A percentile compares a stretch with the other conserved stretches of the same genome.
These are phyloP conservation scores for Cyberlindnera amylophila DNA, from an alignment of 805 yeast genomes.

Conservation along the genomic window DNA sequence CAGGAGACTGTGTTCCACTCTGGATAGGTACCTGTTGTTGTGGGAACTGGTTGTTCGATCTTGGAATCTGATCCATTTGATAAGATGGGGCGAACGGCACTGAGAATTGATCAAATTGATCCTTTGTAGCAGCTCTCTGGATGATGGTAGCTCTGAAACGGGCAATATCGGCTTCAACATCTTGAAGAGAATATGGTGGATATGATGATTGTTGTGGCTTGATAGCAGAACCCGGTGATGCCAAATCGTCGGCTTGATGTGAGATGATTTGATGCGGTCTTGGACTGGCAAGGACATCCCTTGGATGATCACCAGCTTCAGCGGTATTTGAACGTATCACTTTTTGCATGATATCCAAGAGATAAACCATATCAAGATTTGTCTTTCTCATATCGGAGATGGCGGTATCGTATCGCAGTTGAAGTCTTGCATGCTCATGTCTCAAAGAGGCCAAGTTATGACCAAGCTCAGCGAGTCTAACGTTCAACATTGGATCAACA, in stretches of 20 bases:
- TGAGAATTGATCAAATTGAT: constrained; percentile 22
- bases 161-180: constrained; percentile 23
- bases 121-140: constrained; percentile 26
- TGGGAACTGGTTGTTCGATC: constrained; percentile 9
- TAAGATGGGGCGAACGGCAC: constrained; percentile 26
- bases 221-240: constrained; percentile 21
- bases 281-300: constrained; percentile 4
- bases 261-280: constrained; percentile 2
- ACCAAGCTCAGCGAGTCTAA: constrained; percentile 35
- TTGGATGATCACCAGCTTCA: constrained; percentile 11
- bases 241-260: constrained; percentile 13
- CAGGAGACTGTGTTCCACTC: constrained; percentile 12
- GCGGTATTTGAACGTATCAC: constrained; percentile 15
- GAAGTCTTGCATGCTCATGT: constrained; percentile 40
- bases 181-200: constrained; percentile 11
- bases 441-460: constrained; percentile 35
- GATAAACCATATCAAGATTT: constrained; percentile 49
- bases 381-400: constrained; percentile 44
- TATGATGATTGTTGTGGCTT: constrained; percentile 1
- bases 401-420: constrained; percentile 44
- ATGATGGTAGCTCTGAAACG: constrained; percentile 26
- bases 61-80: constrained; percentile 16
- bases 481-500: constrained; percentile 24
- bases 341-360: constrained; percentile 44
- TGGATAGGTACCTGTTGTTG: constrained; percentile 5